Percentiles rank a stretch among this genome's conserved stretches.
phyloP scores from a whole-genome alignment of 1,284 basidiomycete species.

The Lentinus polychrous region DNA sequence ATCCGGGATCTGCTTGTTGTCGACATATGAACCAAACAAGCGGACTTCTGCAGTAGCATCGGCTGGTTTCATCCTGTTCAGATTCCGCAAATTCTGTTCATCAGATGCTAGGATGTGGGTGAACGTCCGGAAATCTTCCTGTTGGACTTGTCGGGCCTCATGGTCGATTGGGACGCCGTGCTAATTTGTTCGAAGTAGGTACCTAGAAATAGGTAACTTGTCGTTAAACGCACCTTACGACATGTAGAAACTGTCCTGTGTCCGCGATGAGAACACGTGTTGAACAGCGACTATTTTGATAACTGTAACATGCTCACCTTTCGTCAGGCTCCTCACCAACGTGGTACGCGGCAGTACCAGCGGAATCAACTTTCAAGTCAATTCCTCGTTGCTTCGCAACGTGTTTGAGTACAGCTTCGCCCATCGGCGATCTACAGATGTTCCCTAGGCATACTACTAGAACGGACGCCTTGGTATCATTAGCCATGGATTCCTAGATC shows the following conservation, averaged over 20 bases:
- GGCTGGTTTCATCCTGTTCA: constrained; percentile 48
- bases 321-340: constrained; percentile 66
- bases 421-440: constrained; percentile 77
- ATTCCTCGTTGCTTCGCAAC: constrained; percentile 57
- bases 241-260: constrained; percentile 57
- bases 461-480: constrained; percentile 31
- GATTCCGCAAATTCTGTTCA: constrained; percentile 52
- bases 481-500: no score
- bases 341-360: constrained; percentile 70
- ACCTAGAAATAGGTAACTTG: not conserved
- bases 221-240: constrained; percentile 43
- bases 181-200: constrained; percentile 27
- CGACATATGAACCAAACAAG: constrained; percentile 72
- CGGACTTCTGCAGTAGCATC: constrained; percentile 51
- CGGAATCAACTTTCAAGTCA: constrained; percentile 62
- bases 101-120: constrained; percentile 71
- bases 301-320: constrained; percentile 37
- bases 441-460: constrained; percentile 75
- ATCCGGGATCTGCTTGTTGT: constrained; percentile 58
- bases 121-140: constrained; percentile 56
- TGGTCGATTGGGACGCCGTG: constrained; percentile 55
- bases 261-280: not conserved
- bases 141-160: constrained; percentile 49
- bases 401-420: constrained; percentile 65
- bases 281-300: not conserved